Percentiles rank a stretch among this genome's conserved stretches.
Conservation (phyloP, 176 grass and related monocot genomes). For the Calamus simplicifolius region DNA sequence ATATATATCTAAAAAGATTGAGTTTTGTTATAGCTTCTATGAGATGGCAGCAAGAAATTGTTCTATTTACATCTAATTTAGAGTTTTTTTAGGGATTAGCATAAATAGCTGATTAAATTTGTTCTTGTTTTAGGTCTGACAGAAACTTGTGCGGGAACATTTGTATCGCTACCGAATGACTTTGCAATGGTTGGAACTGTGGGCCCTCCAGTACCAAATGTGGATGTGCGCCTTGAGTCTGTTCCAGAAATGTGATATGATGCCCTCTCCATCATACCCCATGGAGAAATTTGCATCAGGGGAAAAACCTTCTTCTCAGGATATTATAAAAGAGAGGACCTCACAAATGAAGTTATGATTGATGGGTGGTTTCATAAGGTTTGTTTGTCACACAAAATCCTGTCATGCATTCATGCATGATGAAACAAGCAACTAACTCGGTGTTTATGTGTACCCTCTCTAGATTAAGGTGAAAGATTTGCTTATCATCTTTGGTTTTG, state of each 20-base stretch:
- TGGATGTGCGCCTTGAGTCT: slow-evolving; percentile 55
- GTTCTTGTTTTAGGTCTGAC: slow-evolving; percentile 45
- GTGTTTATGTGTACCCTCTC: too few species aligned
- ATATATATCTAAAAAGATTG: too few species aligned
- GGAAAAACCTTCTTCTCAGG: slow-evolving; percentile 74
- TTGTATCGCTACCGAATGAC: slow-evolving; percentile 66
- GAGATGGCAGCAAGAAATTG: too few species aligned
- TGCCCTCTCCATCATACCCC: slow-evolving; percentile 43
- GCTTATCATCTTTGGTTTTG: too few species aligned
- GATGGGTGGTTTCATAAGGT: slow-evolving; percentile 93
- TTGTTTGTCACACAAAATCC: neutral
- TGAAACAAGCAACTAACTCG: too few species aligned
- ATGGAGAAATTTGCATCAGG: slow-evolving; percentile 74
- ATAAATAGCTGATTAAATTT: neutral
- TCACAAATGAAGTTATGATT: slow-evolving; percentile 64
- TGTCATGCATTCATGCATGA: too few species aligned
- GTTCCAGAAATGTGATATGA: slow-evolving; percentile 78
- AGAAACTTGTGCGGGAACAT: slow-evolving; percentile 72
- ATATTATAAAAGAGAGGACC: slow-evolving; percentile 70
- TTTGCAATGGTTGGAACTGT: slow-evolving; percentile 75
- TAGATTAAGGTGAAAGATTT: too few species aligned
- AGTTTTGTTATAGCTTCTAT: too few species aligned
- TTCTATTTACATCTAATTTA: too few species aligned
- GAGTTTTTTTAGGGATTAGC: too few species aligned
- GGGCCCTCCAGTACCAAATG: slow-evolving; percentile 74